phyloP scores from a whole-genome alignment of 2,329 filamentous ascomycete species.

The Colletotrichum sp. region DNA sequence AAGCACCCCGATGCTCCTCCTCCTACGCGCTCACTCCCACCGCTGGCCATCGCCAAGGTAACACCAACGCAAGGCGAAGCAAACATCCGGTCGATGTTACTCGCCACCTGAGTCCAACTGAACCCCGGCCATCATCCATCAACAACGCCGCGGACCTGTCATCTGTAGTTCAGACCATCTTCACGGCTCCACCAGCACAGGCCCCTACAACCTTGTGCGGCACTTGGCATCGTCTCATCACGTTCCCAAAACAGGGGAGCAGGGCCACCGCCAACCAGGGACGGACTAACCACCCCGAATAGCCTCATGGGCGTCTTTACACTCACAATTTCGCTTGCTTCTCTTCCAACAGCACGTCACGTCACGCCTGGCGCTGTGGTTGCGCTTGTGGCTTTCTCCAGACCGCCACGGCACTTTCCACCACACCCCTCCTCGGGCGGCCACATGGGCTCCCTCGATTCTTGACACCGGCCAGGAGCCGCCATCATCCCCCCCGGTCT shows the following conservation, averaged over 20 bases:
- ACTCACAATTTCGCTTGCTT: background rate
- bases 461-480: constrained; percentile 3
- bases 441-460: background rate
- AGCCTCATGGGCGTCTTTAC: background rate
- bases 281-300: background rate
- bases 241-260: constrained; percentile 11
- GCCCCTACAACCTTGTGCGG: constrained; percentile 11
- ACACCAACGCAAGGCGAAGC: background rate
- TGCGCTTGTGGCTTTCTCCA: background rate
- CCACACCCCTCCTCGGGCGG: background rate
- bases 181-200: background rate
- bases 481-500: background rate
- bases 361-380: background rate
- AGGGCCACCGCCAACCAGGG: background rate
- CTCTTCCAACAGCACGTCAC: background rate
- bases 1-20: background rate
- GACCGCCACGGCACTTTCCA: background rate
- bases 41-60: background rate
- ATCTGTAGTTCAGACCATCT: constrained; percentile 14
- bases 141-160: background rate
- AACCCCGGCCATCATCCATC: background rate
- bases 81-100: background rate
- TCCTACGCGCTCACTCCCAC: background rate
- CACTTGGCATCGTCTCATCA: constrained; percentile 21
- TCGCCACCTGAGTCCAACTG: background rate